Percentiles rank a stretch among this genome's conserved stretches.
Conservation (phyloP, 768 basidiomycete species). For the Coprinopsis sp. region DNA sequence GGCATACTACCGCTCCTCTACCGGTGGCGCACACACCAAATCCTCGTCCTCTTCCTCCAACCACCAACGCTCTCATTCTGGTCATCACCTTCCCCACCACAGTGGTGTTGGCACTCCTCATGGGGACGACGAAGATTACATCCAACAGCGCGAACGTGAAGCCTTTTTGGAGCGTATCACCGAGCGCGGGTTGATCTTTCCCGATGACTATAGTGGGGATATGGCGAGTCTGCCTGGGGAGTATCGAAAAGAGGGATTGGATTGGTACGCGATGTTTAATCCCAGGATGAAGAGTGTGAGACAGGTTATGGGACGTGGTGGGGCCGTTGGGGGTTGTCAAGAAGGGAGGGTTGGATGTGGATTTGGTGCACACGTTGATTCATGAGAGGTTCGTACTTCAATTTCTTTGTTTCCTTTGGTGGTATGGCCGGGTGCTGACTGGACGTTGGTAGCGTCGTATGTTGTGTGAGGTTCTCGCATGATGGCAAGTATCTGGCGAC, state of each 20-base stretch:
- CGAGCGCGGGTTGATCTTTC: too few species aligned
- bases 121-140: too few species aligned
- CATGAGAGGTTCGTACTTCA: slow-evolving; percentile 66
- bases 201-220: slow-evolving; percentile 40
- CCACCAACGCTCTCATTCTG: too few species aligned
- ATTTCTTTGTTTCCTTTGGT: slow-evolving; percentile 5
- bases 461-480: slow-evolving; percentile 92
- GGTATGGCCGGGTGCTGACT: too few species aligned
- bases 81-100: too few species aligned
- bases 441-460: slow-evolving; percentile 43
- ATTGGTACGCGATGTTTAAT: slow-evolving; percentile 87
- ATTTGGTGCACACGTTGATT: slow-evolving; percentile 70
- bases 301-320: not conserved
- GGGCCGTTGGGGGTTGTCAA: slow-evolving; percentile 23
- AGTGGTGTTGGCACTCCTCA: too few species aligned
- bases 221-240: slow-evolving; percentile 43
- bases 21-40: too few species aligned
- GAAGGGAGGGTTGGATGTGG: slow-evolving; percentile 69
- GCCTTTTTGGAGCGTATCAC: too few species aligned
- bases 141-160: too few species aligned
- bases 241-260: slow-evolving; percentile 60
- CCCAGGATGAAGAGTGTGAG: slow-evolving; percentile 35
- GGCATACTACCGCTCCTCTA: too few species aligned
- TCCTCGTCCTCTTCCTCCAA: too few species aligned
- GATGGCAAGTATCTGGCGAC: slow-evolving; percentile 91